phyloP scores from a whole-genome alignment of 345 rosid species.

The Melaleuca quinquenervia region DNA sequence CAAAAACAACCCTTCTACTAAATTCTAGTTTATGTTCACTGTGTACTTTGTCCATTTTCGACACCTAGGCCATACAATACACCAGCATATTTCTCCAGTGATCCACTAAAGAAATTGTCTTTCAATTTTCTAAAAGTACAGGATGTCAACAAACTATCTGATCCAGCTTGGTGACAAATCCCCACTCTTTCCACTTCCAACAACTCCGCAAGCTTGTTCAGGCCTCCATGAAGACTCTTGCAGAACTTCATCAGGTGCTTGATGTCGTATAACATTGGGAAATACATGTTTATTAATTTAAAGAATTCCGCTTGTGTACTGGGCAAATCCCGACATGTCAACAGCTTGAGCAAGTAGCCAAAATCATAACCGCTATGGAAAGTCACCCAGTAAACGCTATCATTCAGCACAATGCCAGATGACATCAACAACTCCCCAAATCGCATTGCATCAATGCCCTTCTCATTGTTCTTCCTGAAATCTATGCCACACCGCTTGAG shows the following conservation, averaged over 20 bases:
- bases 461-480: slow-evolving; percentile 39
- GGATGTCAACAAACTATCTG: slow-evolving; percentile 78
- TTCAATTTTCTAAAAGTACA: slow-evolving; percentile 74
- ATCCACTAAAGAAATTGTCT: slow-evolving; percentile 64
- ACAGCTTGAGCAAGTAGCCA: slow-evolving; percentile 71
- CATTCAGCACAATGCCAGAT: slow-evolving; percentile 70
- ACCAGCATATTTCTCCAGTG: slow-evolving; percentile 64
- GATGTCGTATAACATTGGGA: slow-evolving; percentile 62
- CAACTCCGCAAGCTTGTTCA: slow-evolving; percentile 74
- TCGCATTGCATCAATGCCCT: slow-evolving; percentile 47
- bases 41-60: slow-evolving; percentile 46
- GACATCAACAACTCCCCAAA: slow-evolving; percentile 79
- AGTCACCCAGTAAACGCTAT: slow-evolving; percentile 64
- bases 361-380: slow-evolving; percentile 85
- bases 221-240: slow-evolving; percentile 75
- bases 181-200: slow-evolving; percentile 77
- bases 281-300: slow-evolving; percentile 44
- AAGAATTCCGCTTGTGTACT: slow-evolving; percentile 49
- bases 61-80: slow-evolving; percentile 87
- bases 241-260: slow-evolving; percentile 84
- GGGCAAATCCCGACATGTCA: slow-evolving; percentile 57
- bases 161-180: slow-evolving; percentile 79
- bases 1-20: neutral
- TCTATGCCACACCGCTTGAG: slow-evolving; percentile 63
- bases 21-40: neutral